Evolutionary conservation across 2,329 filamentous ascomycete genomes (phyloP).

Genomic region (Colletotrichum lini): DNA sequence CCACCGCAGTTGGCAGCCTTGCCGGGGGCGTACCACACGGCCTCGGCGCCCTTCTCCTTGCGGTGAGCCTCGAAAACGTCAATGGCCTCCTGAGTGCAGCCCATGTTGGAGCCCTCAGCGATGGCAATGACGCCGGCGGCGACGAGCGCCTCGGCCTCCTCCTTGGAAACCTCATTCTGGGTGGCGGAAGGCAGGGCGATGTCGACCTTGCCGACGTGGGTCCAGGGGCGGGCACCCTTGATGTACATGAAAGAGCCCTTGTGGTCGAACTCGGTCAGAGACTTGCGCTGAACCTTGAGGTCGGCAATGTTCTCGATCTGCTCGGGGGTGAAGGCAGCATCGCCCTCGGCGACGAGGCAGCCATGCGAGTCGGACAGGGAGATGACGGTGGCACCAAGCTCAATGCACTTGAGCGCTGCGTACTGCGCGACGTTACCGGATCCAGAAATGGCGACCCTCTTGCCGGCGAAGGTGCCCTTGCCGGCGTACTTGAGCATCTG

Average conservation of each 20-base stretch:
- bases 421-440: conserved; percentile 99
- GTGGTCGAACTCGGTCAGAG: conserved; percentile 80
- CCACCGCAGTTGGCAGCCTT: conserved; percentile 98
- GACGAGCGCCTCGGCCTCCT: conserved; percentile 89
- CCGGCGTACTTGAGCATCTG: conserved; percentile 96
- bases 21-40: conserved; percentile 96
- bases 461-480: conserved; percentile 88
- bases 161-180: conserved; percentile 95
- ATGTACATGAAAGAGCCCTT: conserved; percentile 85
- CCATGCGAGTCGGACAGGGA: conserved; percentile 96
- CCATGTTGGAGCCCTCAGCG: conserved; percentile 99
- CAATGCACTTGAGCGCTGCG: conserved; percentile 94
- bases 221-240: conserved; percentile 90
- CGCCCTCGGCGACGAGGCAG: conserved; percentile 80
- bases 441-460: conserved; percentile 95
- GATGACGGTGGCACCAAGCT: conserved; percentile 93
- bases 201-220: conserved; percentile 90
- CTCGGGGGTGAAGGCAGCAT: conserved; percentile 81
- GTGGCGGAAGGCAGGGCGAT: conserved; percentile 94
- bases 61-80: conserved; percentile 89
- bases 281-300: conserved; percentile 89
- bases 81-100: conserved; percentile 95
- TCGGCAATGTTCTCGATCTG: conserved; percentile 84
- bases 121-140: conserved; percentile 85
- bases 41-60: conserved; percentile 74